Conservation (phyloP, 2,329 filamentous ascomycete species). For the Zasmidium angulare region DNA sequence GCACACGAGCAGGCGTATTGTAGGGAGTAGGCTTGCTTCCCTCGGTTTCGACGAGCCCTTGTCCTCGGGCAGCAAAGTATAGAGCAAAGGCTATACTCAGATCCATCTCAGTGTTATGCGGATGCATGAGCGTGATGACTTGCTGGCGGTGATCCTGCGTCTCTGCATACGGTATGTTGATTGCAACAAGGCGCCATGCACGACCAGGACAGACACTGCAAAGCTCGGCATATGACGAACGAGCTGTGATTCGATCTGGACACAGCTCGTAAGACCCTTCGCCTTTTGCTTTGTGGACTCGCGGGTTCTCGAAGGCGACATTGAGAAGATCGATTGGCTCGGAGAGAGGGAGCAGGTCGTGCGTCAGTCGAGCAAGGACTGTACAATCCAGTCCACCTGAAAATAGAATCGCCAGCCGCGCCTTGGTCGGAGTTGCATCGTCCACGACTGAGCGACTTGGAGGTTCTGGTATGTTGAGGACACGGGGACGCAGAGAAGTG, state of each 20-base stretch:
- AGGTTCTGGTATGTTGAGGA: conserved; percentile 62
- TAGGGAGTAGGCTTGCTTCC: conserved; percentile 44
- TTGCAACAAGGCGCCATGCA: conserved; percentile 78
- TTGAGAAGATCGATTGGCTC: conserved; percentile 86
- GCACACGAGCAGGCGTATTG: conserved; percentile 71
- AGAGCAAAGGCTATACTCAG: conserved; percentile 88
- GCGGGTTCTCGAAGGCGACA: conserved; percentile 94
- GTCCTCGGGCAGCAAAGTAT: conserved; percentile 87
- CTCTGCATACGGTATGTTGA: conserved; percentile 80
- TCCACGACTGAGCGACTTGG: conserved; percentile 7
- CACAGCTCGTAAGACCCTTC: conserved; percentile 70
- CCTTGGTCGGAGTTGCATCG: conserved; percentile 22
- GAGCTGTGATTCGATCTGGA: conserved; percentile 85
- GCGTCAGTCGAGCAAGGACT: conserved; percentile 74
- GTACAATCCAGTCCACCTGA: conserved; percentile 95
- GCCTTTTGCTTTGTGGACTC: conserved; percentile 48
- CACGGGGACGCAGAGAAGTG: conserved; percentile 32
- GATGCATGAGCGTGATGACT: conserved; percentile 77
- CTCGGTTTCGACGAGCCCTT: conserved; percentile 36
- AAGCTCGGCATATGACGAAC: conserved; percentile 76
- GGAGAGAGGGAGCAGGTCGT: conserved; percentile 68
- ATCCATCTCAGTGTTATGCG: conserved; percentile 98
- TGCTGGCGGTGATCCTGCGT: conserved; percentile 66
- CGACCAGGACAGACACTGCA: conserved; percentile 66
- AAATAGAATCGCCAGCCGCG: conserved; percentile 76